Conservation (phyloP, 495 filamentous ascomycete genomes). For the Podospora didyma region DNA sequence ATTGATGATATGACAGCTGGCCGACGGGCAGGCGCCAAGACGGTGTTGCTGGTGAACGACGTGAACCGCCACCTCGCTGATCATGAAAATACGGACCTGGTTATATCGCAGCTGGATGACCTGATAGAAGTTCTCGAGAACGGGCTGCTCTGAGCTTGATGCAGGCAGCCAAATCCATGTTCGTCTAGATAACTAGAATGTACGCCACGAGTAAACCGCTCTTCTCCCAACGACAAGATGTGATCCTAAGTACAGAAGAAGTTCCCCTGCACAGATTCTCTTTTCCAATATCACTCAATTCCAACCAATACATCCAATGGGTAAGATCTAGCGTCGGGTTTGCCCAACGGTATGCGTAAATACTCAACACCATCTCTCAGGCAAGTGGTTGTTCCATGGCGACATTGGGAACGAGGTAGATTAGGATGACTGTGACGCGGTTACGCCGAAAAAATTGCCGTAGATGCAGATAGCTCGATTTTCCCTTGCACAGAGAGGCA, state of each 20-base stretch:
- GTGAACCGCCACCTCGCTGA: constrained; percentile 67
- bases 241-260: constrained; percentile 5
- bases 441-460: constrained; percentile 12
- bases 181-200: constrained; percentile 8
- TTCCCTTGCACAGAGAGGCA: not conserved
- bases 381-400: not conserved
- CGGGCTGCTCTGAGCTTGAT: constrained; percentile 52
- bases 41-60: constrained; percentile 80
- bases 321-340: not conserved
- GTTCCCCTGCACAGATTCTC: no score
- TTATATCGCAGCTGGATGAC: constrained; percentile 63
- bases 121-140: constrained; percentile 64
- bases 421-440: not conserved
- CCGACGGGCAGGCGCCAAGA: constrained; percentile 77
- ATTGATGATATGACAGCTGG: constrained; percentile 94
- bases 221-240: not conserved
- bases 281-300: not conserved
- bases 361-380: not conserved
- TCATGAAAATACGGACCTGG: constrained; percentile 75
- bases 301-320: not conserved
- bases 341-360: not conserved
- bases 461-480: not conserved
- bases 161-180: not conserved
- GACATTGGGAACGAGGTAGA: not conserved
- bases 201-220: constrained; percentile 5